phyloP scores from a whole-genome alignment of 2,329 filamentous ascomycete species.

The Alternaria triticina region DNA sequence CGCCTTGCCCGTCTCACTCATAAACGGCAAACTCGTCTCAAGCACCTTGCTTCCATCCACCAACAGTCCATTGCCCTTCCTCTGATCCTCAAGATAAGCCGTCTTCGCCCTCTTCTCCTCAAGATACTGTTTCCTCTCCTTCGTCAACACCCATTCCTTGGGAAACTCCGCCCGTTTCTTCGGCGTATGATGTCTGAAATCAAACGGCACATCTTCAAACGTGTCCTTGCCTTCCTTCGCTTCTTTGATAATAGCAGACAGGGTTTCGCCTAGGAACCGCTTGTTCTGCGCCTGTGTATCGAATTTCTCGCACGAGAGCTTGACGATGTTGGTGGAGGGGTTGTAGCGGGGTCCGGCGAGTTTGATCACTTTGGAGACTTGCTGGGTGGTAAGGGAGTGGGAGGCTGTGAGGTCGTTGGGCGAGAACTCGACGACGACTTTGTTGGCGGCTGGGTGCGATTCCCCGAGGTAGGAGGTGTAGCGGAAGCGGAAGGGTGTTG shows the following conservation, averaged over 20 bases:
- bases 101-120: constrained; percentile 63
- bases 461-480: constrained; percentile 98
- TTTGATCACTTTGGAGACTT: constrained; percentile 84
- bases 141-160: constrained; percentile 79
- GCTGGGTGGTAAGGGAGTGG: constrained; percentile 69
- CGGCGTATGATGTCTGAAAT: constrained; percentile 81
- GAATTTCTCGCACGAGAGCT: constrained; percentile 90
- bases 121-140: constrained; percentile 70
- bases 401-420: constrained; percentile 75
- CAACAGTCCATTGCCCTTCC: constrained; percentile 60
- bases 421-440: constrained; percentile 92
- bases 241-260: constrained; percentile 74
- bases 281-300: constrained; percentile 95
- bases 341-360: constrained; percentile 86
- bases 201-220: constrained; percentile 88
- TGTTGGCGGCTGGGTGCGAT: constrained; percentile 85
- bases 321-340: constrained; percentile 78
- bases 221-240: constrained; percentile 78
- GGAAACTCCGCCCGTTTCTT: constrained; percentile 76
- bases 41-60: constrained; percentile 60
- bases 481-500: constrained; percentile 84
- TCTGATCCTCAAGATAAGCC: constrained; percentile 62
- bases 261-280: constrained; percentile 82
- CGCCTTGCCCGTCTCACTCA: constrained; percentile 15
- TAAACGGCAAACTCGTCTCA: constrained; percentile 37